Conservation (phyloP, 176 grass and related monocot species). For the Oryza rufipogon region DNA sequence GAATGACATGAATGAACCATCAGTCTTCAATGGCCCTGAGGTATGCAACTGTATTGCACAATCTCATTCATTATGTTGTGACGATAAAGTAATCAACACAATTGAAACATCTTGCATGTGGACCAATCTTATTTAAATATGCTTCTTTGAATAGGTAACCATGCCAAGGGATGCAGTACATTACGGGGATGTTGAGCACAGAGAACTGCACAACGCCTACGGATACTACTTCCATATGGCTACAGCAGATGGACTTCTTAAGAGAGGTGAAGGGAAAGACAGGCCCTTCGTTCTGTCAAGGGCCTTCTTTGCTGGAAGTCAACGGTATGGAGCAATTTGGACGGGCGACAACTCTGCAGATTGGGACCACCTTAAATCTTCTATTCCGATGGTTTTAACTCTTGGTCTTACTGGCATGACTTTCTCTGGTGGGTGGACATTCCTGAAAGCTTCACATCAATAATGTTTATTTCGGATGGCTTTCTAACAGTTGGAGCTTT, state of each 20-base stretch:
- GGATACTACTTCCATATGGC: slow-evolving; percentile 99
- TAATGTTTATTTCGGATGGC: not conserved
- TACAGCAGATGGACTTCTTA: slow-evolving; percentile 81
- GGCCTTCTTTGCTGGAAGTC: slow-evolving; percentile 93
- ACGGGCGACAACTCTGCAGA: slow-evolving; percentile 93
- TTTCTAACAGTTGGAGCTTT: slow-evolving; percentile 40
- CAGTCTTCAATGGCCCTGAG: slow-evolving; percentile 98
- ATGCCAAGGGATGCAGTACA: slow-evolving; percentile 97
- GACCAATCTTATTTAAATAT: slow-evolving; percentile 26
- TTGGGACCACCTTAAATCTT: slow-evolving; percentile 94
- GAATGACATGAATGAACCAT: slow-evolving; percentile 99
- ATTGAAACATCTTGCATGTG: not conserved
- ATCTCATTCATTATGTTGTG: not conserved
- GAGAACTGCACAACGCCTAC: slow-evolving; percentile 97
- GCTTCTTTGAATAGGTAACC: slow-evolving; percentile 59
- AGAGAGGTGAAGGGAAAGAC: slow-evolving; percentile 81
- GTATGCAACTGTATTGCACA: slow-evolving; percentile 39
- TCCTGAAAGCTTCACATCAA: slow-evolving; percentile 10
- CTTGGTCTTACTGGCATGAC: slow-evolving; percentile 93
- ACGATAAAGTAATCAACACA: not conserved
- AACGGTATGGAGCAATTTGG: slow-evolving; percentile 89
- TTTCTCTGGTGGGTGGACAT: slow-evolving; percentile 79
- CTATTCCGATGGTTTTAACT: slow-evolving; percentile 91
- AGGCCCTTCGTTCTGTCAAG: slow-evolving; percentile 97
- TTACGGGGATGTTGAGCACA: slow-evolving; percentile 76